Percentiles rank a stretch among this genome's conserved stretches.
These are phyloP conservation scores for Taxillus chinensis DNA, from an alignment of 164 flowering plant species.

Conservation along the genomic window DNA sequence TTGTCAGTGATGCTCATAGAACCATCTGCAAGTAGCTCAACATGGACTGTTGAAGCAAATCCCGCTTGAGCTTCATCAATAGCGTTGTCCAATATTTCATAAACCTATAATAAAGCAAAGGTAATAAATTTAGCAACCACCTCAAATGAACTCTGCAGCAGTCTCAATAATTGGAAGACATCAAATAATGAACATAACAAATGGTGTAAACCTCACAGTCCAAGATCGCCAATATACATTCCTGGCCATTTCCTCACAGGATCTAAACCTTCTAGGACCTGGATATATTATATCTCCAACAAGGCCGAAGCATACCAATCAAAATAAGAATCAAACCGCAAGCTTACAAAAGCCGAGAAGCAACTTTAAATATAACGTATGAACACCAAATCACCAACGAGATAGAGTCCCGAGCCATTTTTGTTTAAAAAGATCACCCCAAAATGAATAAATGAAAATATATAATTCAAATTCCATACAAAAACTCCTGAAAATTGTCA, in stretches of 20 bases:
- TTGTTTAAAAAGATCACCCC: no score
- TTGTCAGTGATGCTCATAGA: slow-evolving; percentile 90
- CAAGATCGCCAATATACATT: slow-evolving; percentile 97
- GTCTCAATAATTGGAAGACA: not conserved
- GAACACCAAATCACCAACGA: no score
- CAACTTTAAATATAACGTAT: no score
- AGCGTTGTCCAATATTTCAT: slow-evolving; percentile 95
- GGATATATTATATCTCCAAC: slow-evolving; percentile 8
- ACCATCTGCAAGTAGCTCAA: slow-evolving; percentile 60
- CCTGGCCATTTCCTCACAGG: slow-evolving; percentile 96
- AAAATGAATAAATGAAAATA: no score
- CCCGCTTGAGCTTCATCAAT: slow-evolving; percentile 99
- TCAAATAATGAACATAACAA: slow-evolving; percentile 38
- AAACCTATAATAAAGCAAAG: slow-evolving; percentile 46
- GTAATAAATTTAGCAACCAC: slow-evolving; percentile 1
- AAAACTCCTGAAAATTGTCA: no score
- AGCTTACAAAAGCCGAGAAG: no score
- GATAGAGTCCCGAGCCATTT: no score
- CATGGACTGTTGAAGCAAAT: slow-evolving; percentile 66
- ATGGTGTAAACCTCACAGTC: slow-evolving; percentile 94
- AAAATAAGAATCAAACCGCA: no score
- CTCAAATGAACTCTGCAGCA: not conserved
- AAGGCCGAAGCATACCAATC: not conserved
- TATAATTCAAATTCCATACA: no score
- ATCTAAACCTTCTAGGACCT: slow-evolving; percentile 95